These are phyloP conservation scores for Lentinula detonsa DNA, from an alignment of 768 basidiomycete species.

Conservation along the genomic window DNA sequence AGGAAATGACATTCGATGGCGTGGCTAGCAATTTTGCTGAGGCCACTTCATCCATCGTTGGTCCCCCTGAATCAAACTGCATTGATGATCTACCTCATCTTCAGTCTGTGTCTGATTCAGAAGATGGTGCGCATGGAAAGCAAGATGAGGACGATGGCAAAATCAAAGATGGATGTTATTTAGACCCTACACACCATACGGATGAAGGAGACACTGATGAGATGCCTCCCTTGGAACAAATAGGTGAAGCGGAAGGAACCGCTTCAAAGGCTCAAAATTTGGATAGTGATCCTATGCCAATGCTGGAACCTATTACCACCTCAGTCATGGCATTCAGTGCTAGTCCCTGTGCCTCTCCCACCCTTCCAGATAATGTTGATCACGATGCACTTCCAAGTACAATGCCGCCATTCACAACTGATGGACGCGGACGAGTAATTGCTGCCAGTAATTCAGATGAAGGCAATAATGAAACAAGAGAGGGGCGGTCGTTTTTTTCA, in stretches of 20 bases:
- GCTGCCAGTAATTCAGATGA: slow-evolving; percentile 2
- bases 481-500: background rate
- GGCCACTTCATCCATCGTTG: background rate
- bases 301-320: background rate
- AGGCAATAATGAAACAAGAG: background rate
- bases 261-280: background rate
- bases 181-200: background rate
- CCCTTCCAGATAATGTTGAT: background rate
- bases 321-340: background rate
- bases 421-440: slow-evolving; percentile 59
- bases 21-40: background rate
- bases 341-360: background rate
- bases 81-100: background rate
- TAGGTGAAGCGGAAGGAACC: background rate
- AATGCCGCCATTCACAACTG: slow-evolving; percentile 51
- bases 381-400: background rate
- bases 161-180: background rate
- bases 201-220: background rate
- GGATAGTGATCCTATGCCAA: background rate
- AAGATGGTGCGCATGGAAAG: background rate
- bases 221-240: background rate
- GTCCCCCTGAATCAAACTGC: background rate
- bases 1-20: background rate
- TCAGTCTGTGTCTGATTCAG: background rate
- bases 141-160: background rate